Conservation (phyloP, 164 flowering plant genomes). For the Aristolochia contorta region DNA sequence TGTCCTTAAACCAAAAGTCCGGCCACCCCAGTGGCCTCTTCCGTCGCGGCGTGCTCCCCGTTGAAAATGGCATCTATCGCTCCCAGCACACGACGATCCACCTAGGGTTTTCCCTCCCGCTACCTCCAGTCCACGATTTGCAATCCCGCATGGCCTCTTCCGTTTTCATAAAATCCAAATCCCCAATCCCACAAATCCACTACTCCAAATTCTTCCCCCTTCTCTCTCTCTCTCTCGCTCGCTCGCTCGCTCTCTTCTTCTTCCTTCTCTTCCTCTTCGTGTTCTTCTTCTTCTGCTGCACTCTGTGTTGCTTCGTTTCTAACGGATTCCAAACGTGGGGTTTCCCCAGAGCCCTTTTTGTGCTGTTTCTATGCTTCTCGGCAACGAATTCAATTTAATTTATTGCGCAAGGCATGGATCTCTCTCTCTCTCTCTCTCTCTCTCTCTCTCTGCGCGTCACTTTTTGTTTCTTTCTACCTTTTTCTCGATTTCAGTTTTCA, state of each 20-base stretch:
- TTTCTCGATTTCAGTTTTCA: no score
- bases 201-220: slow-evolving; percentile 18
- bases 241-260: background rate
- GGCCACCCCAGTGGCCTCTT: slow-evolving; percentile 16
- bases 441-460: no score
- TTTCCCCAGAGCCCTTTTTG: no score
- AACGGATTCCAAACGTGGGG: no score
- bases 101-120: slow-evolving; percentile 4
- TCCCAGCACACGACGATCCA: background rate
- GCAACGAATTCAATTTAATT: no score
- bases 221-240: slow-evolving; percentile 2
- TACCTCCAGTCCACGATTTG: background rate
- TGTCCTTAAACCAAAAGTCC: slow-evolving; percentile 19
- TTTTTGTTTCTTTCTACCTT: no score
- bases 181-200: slow-evolving; percentile 7
- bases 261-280: background rate
- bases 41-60: slow-evolving; percentile 1
- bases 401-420: no score
- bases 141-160: background rate
- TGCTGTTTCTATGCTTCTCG: no score
- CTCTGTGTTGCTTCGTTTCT: no score
- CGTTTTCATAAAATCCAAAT: background rate
- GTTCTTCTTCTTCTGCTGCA: background rate
- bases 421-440: no score
- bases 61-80: slow-evolving; percentile 14